Percentiles rank a stretch among this genome's conserved stretches.
These are phyloP conservation scores for Periconia macrospinosa DNA, from an alignment of 2,329 filamentous ascomycete genomes.

Conservation along the genomic window DNA sequence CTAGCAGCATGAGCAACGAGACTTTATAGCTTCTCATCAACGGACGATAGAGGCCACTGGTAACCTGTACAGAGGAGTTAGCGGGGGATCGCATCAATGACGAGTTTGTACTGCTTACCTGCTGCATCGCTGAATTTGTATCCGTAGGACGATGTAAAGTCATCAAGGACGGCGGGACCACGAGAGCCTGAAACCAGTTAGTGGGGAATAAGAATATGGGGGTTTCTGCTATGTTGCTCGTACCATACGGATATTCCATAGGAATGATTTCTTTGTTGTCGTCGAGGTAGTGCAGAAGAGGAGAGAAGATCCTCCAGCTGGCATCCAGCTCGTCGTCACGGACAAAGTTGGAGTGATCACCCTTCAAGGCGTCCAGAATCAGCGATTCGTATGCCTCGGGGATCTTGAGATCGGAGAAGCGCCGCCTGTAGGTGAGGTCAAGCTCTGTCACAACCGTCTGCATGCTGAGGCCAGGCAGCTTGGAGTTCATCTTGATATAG, in stretches of 20 bases:
- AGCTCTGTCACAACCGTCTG: conserved; percentile 98
- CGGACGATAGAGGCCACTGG: conserved; percentile 43
- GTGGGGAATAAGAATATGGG: conserved; percentile 4
- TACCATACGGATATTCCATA: conserved; percentile 99
- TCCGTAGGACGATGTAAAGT: conserved; percentile 96
- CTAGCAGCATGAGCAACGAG: conserved; percentile 3
- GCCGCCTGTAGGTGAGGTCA: conserved; percentile 94
- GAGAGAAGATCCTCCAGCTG: conserved; percentile 98
- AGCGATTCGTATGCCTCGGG: conserved; percentile 98
- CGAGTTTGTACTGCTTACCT: conserved; percentile 50
- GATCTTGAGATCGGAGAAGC: conserved; percentile 99
- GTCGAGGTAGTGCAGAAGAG: conserved; percentile 95
- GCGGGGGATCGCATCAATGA: conserved; percentile 5
- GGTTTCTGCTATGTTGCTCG: conserved; percentile 40
- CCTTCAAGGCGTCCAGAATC: conserved; percentile 96
- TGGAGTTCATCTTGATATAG: conserved; percentile 99
- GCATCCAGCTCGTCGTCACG: conserved; percentile 77
- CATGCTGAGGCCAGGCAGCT: conserved; percentile 97
- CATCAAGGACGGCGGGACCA: conserved; percentile 91
- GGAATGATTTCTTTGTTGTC: conserved; percentile 99
- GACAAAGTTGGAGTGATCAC: conserved; percentile 95
- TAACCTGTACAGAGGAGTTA: conserved; percentile 35
- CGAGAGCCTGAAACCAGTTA: conserved; percentile 73
- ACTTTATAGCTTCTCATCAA: conserved; percentile 34
- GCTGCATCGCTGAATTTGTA: conserved; percentile 99